Percentiles rank a stretch among this genome's conserved stretches.
phyloP scores from a whole-genome alignment of 2,329 filamentous ascomycete species.

The Colletotrichum sp. region DNA sequence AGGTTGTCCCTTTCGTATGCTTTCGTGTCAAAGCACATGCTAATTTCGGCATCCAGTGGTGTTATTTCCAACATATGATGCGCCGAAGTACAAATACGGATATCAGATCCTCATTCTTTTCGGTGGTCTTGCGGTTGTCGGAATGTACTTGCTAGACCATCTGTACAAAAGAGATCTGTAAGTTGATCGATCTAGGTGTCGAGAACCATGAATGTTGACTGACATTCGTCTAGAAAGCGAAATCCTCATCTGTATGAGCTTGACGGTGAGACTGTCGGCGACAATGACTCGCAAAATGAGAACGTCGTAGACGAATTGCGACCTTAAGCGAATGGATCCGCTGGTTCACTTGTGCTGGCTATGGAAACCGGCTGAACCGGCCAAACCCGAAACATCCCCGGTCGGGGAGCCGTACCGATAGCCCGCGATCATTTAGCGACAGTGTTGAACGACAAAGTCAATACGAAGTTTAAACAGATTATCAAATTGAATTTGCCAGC shows the following conservation, averaged over 20 bases:
- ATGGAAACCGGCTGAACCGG: neutral
- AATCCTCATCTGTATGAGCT: neutral
- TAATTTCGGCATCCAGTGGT: slow-evolving; percentile 22
- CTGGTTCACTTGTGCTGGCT: neutral
- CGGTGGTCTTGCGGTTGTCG: slow-evolving; percentile 30
- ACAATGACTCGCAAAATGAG: neutral
- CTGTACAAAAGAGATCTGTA: neutral
- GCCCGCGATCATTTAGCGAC: neutral
- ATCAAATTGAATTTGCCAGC: neutral
- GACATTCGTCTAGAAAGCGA: neutral
- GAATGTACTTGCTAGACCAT: neutral
- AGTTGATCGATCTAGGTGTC: neutral
- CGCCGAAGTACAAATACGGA: slow-evolving; percentile 36
- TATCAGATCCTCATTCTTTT: slow-evolving; percentile 37
- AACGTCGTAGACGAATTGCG: neutral
- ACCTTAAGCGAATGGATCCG: neutral
- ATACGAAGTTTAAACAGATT: neutral
- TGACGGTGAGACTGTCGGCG: neutral
- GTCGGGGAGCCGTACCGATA: neutral
- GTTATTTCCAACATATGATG: slow-evolving; percentile 37
- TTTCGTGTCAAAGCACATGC: neutral
- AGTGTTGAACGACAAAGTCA: neutral
- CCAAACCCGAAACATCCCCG: neutral
- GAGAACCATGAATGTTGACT: neutral
- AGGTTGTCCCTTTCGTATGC: neutral